phyloP scores from a whole-genome alignment of 1,284 basidiomycete species.

The Cronartium ribicola region DNA sequence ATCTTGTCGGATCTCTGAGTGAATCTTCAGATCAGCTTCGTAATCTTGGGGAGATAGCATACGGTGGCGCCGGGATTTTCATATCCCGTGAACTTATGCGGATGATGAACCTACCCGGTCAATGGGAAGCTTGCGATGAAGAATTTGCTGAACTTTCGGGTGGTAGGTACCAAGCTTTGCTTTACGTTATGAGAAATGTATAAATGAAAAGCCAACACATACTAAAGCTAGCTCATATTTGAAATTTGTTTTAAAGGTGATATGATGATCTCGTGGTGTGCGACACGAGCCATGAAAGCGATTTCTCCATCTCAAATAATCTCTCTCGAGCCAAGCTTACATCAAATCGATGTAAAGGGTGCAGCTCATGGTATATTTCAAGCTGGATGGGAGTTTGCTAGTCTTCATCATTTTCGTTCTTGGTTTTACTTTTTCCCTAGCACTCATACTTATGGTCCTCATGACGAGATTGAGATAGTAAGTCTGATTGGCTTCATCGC shows the following conservation, averaged over 20 bases:
- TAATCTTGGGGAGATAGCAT: neutral
- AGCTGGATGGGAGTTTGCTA: constrained; percentile 7
- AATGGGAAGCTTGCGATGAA: constrained; percentile 9
- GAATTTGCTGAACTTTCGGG: neutral
- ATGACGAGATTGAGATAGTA: neutral
- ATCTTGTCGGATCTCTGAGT: neutral
- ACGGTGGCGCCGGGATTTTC: constrained; percentile 1
- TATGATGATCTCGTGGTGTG: constrained; percentile 6
- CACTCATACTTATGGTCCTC: neutral
- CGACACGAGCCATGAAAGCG: neutral
- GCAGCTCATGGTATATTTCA: constrained; percentile 12
- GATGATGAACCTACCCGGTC: constrained; percentile 9
- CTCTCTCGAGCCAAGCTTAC: neutral
- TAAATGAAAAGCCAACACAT: too few species aligned
- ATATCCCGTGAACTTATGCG: constrained; percentile 10
- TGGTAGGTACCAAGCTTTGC: neutral
- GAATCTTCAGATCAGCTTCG: neutral
- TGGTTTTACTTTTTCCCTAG: constrained; percentile 3
- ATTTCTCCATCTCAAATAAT: neutral
- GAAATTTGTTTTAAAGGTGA: neutral
- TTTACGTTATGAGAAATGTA: too few species aligned
- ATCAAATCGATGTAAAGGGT: neutral
- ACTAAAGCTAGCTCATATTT: neutral
- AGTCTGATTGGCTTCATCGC: constrained; percentile 3
- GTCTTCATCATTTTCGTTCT: constrained; percentile 6